Conservation (phyloP, 2,329 filamentous ascomycete species). For the Alternaria brassicae region DNA sequence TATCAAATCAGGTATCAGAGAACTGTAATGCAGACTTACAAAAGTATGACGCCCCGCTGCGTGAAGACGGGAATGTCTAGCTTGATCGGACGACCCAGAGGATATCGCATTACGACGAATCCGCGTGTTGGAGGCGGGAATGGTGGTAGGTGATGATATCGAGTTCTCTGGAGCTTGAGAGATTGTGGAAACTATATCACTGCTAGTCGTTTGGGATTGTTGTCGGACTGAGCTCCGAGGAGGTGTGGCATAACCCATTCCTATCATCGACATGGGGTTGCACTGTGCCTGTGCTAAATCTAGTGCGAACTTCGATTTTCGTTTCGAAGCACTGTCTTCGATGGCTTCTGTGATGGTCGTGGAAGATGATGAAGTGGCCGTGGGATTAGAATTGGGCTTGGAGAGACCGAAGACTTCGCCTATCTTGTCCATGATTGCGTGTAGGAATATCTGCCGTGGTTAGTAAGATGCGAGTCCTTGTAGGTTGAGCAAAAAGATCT, state of each 20-base stretch:
- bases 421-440: neutral
- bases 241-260: neutral
- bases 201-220: neutral
- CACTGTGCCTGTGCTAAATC: neutral
- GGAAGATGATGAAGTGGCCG: neutral
- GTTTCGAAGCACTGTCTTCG: neutral
- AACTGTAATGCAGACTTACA: neutral
- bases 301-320: neutral
- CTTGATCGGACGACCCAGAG: neutral
- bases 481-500: neutral
- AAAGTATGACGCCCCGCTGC: neutral
- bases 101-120: neutral
- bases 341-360: neutral
- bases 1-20: neutral
- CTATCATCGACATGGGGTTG: neutral
- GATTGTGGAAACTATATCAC: neutral
- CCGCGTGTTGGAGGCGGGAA: too few relatives aligned
- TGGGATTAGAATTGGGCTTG: neutral
- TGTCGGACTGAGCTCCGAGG: neutral
- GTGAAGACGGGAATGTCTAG: neutral
- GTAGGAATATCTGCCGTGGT: neutral
- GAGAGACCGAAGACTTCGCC: neutral
- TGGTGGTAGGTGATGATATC: neutral
- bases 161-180: neutral
- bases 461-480: neutral